These are phyloP conservation scores for Casaregolazyma lundiana DNA, from an alignment of 1,139 yeast species.

Conservation along the genomic window DNA sequence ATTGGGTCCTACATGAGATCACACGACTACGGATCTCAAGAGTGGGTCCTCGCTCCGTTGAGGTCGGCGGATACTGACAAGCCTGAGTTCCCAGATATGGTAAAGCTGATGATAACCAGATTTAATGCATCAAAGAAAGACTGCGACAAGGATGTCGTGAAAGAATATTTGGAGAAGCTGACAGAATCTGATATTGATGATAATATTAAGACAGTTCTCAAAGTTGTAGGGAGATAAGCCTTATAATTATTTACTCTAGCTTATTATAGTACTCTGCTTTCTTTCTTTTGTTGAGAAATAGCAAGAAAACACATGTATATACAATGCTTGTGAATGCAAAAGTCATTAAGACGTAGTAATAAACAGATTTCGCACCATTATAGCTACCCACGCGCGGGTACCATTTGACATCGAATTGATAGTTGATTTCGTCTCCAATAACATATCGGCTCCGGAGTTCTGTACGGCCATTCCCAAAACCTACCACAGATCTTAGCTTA, in stretches of 20 bases:
- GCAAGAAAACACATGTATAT: constrained; percentile 20
- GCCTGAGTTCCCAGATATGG: constrained; percentile 48
- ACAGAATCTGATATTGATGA: constrained; percentile 15
- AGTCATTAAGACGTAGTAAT: constrained; percentile 17
- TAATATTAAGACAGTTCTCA: background rate
- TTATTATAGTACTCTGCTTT: constrained; percentile 21
- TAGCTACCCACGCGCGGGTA: constrained; percentile 20
- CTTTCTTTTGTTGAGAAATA: constrained; percentile 23
- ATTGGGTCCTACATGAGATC: constrained; percentile 50
- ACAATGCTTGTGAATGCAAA: constrained; percentile 21
- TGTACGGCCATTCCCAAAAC: constrained; percentile 56
- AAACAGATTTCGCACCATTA: constrained; percentile 11
- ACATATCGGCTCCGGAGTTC: constrained; percentile 52
- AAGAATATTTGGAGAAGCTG: constrained; percentile 10
- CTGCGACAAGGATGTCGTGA: constrained; percentile 17
- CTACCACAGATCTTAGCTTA: constrained; percentile 40
- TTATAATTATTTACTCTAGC: constrained; percentile 14
- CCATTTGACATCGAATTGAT: constrained; percentile 62
- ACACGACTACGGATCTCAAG: constrained; percentile 13
- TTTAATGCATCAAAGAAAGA: constrained; percentile 41
- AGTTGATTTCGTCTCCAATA: constrained; percentile 59
- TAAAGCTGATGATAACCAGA: constrained; percentile 69
- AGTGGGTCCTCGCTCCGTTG: constrained; percentile 57
- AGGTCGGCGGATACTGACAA: constrained; percentile 45
- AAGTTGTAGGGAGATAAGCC: background rate